phyloP scores from a whole-genome alignment of 352 stramenopile genomes.

The Phytophthora agathidicida region DNA sequence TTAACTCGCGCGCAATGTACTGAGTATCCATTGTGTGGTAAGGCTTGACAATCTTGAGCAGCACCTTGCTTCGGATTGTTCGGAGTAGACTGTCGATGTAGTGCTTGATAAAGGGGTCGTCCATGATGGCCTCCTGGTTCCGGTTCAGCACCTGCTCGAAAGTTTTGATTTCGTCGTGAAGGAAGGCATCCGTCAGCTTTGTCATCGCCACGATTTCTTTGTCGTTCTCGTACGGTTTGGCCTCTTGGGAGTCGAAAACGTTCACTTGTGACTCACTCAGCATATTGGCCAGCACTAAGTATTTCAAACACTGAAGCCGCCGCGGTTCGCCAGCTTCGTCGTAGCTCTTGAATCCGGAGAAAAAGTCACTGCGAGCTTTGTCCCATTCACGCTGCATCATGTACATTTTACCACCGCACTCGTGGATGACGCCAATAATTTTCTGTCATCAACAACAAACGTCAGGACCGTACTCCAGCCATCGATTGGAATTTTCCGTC shows the following conservation, averaged over 20 bases:
- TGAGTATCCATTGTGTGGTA: slow-evolving; percentile 93
- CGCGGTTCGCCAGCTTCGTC: slow-evolving; percentile 95
- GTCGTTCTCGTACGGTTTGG: slow-evolving; percentile 94
- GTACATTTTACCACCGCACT: slow-evolving; percentile 96
- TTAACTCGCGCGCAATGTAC: slow-evolving; percentile 93
- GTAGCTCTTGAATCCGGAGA: slow-evolving; percentile 96
- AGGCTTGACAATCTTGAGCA: slow-evolving; percentile 93
- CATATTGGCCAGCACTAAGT: slow-evolving; percentile 96
- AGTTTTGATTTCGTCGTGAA: slow-evolving; percentile 94
- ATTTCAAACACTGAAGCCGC: slow-evolving; percentile 94
- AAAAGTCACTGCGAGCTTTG: slow-evolving; percentile 93
- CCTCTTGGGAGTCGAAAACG: slow-evolving; percentile 95
- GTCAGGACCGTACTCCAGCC: not conserved
- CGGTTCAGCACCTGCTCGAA: slow-evolving; percentile 93
- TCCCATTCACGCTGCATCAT: slow-evolving; percentile 95
- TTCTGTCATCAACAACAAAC: slow-evolving; percentile 43
- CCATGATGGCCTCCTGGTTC: slow-evolving; percentile 91
- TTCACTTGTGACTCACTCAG: slow-evolving; percentile 95
- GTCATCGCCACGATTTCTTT: slow-evolving; percentile 97
- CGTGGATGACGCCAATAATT: slow-evolving; percentile 95
- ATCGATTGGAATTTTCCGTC: not conserved
- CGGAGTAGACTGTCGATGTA: slow-evolving; percentile 94
- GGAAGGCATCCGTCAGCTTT: slow-evolving; percentile 94
- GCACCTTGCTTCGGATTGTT: slow-evolving; percentile 95
- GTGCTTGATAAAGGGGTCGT: slow-evolving; percentile 95